Percentiles rank a stretch among this genome's conserved stretches.
Evolutionary conservation across 1,284 basidiomycete genomes (phyloP).

Genomic region (Leccinum pallidistipes): DNA sequence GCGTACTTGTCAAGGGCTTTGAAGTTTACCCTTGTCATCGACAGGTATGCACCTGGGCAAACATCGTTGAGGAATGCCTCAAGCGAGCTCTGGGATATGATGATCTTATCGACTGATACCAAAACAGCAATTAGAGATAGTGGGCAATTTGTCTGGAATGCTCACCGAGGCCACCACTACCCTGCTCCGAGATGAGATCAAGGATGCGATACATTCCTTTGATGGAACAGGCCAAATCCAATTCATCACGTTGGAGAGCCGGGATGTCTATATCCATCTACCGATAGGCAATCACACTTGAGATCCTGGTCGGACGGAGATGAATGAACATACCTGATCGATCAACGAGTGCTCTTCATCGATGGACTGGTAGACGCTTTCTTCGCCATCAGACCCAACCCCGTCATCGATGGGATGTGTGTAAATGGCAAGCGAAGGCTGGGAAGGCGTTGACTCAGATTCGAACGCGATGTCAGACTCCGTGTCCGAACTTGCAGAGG

Average conservation of each 20-base stretch:
- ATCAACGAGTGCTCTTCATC: constrained; percentile 10
- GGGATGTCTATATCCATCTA: constrained; percentile 25
- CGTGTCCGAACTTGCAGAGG: constrained; percentile 12
- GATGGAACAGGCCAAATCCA: constrained; percentile 34
- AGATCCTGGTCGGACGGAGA: background rate
- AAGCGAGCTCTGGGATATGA: constrained; percentile 51
- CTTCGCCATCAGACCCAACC: constrained; percentile 5
- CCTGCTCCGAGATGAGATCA: constrained; percentile 51
- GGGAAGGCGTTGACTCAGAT: constrained; percentile 10
- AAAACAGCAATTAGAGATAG: background rate
- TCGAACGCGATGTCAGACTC: constrained; percentile 1
- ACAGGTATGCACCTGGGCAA: constrained; percentile 44
- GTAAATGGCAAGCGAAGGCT: background rate
- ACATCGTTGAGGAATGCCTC: constrained; percentile 45
- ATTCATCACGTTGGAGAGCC: constrained; percentile 11
- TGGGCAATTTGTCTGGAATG: background rate
- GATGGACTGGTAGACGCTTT: constrained; percentile 23
- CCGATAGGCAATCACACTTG: background rate
- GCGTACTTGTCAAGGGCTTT: constrained; percentile 42
- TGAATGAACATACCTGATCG: constrained; percentile 17
- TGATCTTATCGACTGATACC: constrained; percentile 53
- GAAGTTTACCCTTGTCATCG: constrained; percentile 55
- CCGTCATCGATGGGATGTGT: background rate
- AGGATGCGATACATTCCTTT: constrained; percentile 51
- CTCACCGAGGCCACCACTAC: constrained; percentile 52